phyloP scores from a whole-genome alignment of 139 green algal species.

The Penium margaritaceum region DNA sequence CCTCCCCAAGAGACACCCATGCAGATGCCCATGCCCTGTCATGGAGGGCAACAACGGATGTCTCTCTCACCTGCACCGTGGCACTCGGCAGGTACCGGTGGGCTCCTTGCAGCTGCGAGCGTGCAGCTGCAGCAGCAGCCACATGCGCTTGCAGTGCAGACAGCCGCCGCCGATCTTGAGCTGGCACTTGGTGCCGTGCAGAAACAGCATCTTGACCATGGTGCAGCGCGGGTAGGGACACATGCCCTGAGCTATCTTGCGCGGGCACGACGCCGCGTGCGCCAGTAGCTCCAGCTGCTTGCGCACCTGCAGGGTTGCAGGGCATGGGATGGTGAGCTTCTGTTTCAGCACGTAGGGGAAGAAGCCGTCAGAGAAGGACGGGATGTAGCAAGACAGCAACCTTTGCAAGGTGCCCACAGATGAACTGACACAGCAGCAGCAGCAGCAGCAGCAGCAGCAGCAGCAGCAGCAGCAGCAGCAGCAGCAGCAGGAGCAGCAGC shows the following conservation, averaged over 20 bases:
- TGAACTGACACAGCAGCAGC: no score
- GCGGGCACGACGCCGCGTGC: conserved; percentile 78
- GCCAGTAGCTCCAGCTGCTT: conserved; percentile 82
- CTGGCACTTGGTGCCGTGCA: conserved; percentile 72
- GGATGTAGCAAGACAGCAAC: no score
- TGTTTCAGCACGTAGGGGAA: no score
- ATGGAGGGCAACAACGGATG: no score
- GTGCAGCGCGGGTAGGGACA: conserved; percentile 74
- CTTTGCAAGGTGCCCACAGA: no score
- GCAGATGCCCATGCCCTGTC: no score
- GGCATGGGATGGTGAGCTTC: no score
- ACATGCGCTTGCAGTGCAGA: conserved; percentile 86
- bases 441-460: no score
- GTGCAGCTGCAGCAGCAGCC: conserved; percentile 79
- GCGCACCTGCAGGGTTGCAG: conserved; percentile 39
- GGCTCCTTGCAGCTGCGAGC: conserved; percentile 75
- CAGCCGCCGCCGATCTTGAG: conserved; percentile 75
- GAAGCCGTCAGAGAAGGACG: no score
- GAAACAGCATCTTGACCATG: conserved; percentile 80
- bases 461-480: no score
- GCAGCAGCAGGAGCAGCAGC: no score
- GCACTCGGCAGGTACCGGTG: conserved; percentile 67
- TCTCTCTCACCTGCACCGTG: conserved; percentile 40
- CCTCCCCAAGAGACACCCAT: no score
- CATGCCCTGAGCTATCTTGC: conserved; percentile 28